Conservation (phyloP, 495 filamentous ascomycete species). For the Tetracladium marchalianum region DNA sequence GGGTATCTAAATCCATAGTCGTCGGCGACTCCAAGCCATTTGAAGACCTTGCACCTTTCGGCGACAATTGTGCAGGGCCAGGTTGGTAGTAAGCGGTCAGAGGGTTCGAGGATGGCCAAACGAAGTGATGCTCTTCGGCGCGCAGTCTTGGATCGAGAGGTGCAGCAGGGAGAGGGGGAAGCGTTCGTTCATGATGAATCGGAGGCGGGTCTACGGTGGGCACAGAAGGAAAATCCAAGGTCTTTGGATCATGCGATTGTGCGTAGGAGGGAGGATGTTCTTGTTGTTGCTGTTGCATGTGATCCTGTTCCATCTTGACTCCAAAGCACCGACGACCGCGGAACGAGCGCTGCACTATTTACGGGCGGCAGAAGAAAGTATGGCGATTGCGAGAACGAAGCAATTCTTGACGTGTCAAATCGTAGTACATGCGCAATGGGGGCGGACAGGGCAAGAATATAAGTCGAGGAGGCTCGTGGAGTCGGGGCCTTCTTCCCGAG, state of each 20-base stretch:
- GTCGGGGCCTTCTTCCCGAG: neutral
- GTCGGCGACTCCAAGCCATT: slow-evolving; percentile 13
- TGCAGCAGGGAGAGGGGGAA: slow-evolving; percentile 15
- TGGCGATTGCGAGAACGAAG: no score
- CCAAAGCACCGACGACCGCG: slow-evolving; percentile 9
- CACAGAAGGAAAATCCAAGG: slow-evolving; percentile 19
- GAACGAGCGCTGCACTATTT: no score
- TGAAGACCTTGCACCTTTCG: slow-evolving; percentile 7
- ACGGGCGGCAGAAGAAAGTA: no score
- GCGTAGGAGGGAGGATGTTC: slow-evolving; percentile 29
- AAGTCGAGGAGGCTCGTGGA: neutral
- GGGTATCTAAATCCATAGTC: slow-evolving; percentile 22
- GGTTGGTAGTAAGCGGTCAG: slow-evolving; percentile 39
- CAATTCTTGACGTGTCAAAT: no score
- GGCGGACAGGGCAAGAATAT: neutral
- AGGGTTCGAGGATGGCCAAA: slow-evolving; percentile 45
- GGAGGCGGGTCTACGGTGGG: slow-evolving; percentile 14
- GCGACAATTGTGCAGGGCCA: slow-evolving; percentile 18
- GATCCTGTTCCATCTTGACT: slow-evolving; percentile 28
- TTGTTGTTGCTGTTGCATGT: slow-evolving; percentile 21
- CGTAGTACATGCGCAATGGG: no score
- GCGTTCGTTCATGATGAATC: slow-evolving; percentile 16
- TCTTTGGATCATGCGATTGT: slow-evolving; percentile 29
- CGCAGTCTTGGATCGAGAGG: slow-evolving; percentile 5
- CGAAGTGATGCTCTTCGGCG: slow-evolving; percentile 17